Evolutionary conservation across 2,329 filamentous ascomycete genomes (phyloP), one percentile per base, ranked within the genome.

Genomic region (Capronia americana): DNA sequence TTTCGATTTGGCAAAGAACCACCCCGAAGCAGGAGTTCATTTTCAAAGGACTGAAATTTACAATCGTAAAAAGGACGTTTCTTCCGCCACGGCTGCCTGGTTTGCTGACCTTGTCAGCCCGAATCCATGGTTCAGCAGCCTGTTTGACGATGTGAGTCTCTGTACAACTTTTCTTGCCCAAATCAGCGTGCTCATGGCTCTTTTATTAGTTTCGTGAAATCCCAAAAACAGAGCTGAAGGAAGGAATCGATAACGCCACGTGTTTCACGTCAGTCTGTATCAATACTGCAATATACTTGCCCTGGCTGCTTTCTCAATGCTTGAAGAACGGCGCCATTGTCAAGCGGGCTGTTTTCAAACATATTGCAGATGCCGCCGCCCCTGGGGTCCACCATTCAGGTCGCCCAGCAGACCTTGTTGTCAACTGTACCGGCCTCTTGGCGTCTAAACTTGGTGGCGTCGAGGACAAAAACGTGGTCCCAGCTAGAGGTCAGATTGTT

Each of bases 211-310:
- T 88, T 78, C 85, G 86, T 67, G 80, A 87, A 64, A 78, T 94
- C 3, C 75, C 84, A 4, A 77, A 83, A 46, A 55, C 57, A 30
- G 83, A 90, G 71, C 80, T 96, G 1, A 86, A 87, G 0, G 73
- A 80, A 0, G 91, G 86, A 20, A 86, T 89, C 61, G 89, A 92
- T 67, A 90, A 89, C 11, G 93, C 88, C 26, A 91, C 87, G 58
- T 83, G 85, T 63, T 97, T 95, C 77, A 92, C 87, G 7, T 94
- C 91, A 0, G 89, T 97, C 48, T 97, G 93, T 79, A 94, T 97
- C 77, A 97, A 98, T 80, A 92, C 92, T 0, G 87, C 91, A 50
- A 80, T 97, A 65, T 98, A 97, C 79, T 87, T 97, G 1, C 88
- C 92, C 3, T 97, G 91, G 87, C 88, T 98, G 0, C 82, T 91